These are phyloP conservation scores for Microbotryum silenes-acaulis DNA, from an alignment of 1,284 basidiomycete species.

Conservation along the genomic window DNA sequence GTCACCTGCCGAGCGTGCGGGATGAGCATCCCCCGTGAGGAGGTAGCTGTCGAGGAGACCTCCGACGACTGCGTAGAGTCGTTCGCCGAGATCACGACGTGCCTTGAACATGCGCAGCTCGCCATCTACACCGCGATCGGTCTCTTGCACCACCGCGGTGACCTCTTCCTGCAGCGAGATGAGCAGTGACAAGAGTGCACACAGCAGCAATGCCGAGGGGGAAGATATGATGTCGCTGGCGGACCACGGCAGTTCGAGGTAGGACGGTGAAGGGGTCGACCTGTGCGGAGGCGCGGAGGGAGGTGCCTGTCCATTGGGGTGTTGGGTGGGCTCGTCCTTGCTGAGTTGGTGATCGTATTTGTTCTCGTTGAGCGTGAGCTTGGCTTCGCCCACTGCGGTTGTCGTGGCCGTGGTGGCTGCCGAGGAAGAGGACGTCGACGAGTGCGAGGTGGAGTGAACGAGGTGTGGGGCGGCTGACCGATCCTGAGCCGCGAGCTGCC, in stretches of 20 bases:
- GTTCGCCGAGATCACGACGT: constrained; percentile 26
- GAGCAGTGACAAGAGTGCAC: constrained; percentile 25
- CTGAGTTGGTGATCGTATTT: background rate
- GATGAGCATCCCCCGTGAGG: constrained; percentile 16
- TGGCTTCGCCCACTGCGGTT: too few relatives aligned
- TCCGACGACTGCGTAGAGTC: constrained; percentile 29
- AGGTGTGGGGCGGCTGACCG: background rate
- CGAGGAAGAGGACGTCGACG: too few relatives aligned
- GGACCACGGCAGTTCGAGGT: background rate
- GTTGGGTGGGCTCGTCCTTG: constrained; percentile 13
- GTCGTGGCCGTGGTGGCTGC: too few relatives aligned
- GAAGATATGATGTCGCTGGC: constrained; percentile 17
- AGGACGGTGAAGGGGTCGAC: background rate
- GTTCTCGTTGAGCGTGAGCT: background rate
- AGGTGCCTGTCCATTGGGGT: too few relatives aligned
- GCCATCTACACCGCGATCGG: constrained; percentile 32
- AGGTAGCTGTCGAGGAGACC: constrained; percentile 30
- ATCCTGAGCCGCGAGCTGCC: background rate
- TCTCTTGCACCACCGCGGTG: constrained; percentile 24
- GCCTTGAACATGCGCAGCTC: constrained; percentile 34
- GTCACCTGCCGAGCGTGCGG: background rate
- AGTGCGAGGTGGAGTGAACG: too few relatives aligned
- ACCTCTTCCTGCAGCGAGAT: constrained; percentile 28
- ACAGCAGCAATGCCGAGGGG: constrained; percentile 30
- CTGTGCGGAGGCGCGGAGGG: background rate